Conservation (phyloP, 2,329 filamentous ascomycete species). For the Arachnopeziza araneosa region DNA sequence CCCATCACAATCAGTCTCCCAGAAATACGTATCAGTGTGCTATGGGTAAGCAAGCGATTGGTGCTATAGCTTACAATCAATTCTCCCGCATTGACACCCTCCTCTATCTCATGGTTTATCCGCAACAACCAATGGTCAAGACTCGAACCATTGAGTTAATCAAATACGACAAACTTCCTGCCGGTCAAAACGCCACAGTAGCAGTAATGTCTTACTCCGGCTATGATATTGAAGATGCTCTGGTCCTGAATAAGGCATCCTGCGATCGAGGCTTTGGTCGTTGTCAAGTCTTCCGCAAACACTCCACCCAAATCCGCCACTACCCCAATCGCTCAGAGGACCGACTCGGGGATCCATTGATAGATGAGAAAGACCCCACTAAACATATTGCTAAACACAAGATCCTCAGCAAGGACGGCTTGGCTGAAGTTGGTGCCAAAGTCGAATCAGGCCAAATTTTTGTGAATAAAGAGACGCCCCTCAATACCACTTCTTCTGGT, state of each 20-base stretch:
- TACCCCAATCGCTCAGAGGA: slow-evolving; percentile 76
- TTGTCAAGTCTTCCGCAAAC: slow-evolving; percentile 97
- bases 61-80: slow-evolving; percentile 96
- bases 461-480: slow-evolving; percentile 82
- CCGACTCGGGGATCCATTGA: slow-evolving; percentile 56
- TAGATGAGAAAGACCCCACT: slow-evolving; percentile 48
- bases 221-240: slow-evolving; percentile 98
- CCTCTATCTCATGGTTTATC: slow-evolving; percentile 94
- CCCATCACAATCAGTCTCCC: slow-evolving; percentile 97
- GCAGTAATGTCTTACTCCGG: slow-evolving; percentile 99
- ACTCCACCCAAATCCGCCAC: slow-evolving; percentile 76
- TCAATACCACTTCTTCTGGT: slow-evolving; percentile 68
- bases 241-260: slow-evolving; percentile 94
- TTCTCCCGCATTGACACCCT: slow-evolving; percentile 95
- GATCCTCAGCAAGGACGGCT: slow-evolving; percentile 75
- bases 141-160: slow-evolving; percentile 94
- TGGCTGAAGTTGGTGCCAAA: slow-evolving; percentile 79
- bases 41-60: slow-evolving; percentile 99
- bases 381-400: slow-evolving; percentile 62
- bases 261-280: slow-evolving; percentile 92
- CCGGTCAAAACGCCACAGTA: slow-evolving; percentile 93
- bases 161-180: slow-evolving; percentile 94
- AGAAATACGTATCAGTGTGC: slow-evolving; percentile 98
- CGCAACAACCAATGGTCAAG: slow-evolving; percentile 95
- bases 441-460: slow-evolving; percentile 77